Conservation (phyloP, 305 asterid genomes). For the Fraxinus floribunda region DNA sequence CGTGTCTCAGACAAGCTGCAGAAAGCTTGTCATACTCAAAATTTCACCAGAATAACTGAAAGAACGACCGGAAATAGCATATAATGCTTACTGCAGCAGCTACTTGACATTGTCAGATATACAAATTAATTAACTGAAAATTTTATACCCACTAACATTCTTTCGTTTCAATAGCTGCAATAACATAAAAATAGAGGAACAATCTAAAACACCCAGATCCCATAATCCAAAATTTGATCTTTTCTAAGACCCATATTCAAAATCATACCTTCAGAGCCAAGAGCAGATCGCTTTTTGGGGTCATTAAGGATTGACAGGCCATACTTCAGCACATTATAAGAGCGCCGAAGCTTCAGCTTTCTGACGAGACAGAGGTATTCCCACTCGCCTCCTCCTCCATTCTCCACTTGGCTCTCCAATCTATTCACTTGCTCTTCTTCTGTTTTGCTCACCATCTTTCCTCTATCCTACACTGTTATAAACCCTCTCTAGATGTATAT, state of each 20-base stretch:
- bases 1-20: conserved; percentile 1
- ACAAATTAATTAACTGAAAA: not conserved
- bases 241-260: not conserved
- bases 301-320: conserved; percentile 68
- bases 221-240: conserved; percentile 30
- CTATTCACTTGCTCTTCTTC: conserved; percentile 79
- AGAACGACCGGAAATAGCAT: not conserved
- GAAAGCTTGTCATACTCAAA: conserved; percentile 8
- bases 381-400: conserved; percentile 97
- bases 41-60: not conserved
- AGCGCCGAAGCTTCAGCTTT: conserved; percentile 90
- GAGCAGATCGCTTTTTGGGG: conserved; percentile 79
- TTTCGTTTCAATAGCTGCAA: not conserved
- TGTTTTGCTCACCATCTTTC: conserved; percentile 81
- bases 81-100: not conserved
- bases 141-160: not conserved
- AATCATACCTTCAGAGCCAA: conserved; percentile 76
- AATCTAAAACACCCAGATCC: conserved; percentile 22
- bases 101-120: not conserved
- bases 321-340: conserved; percentile 73
- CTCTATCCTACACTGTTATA: conserved; percentile 2
- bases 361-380: conserved; percentile 86
- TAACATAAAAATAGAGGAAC: not conserved
- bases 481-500: not conserved
- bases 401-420: conserved; percentile 90